phyloP scores from a whole-genome alignment of 202 grass and related monocot species.

The Schoenoplectus triqueter region DNA sequence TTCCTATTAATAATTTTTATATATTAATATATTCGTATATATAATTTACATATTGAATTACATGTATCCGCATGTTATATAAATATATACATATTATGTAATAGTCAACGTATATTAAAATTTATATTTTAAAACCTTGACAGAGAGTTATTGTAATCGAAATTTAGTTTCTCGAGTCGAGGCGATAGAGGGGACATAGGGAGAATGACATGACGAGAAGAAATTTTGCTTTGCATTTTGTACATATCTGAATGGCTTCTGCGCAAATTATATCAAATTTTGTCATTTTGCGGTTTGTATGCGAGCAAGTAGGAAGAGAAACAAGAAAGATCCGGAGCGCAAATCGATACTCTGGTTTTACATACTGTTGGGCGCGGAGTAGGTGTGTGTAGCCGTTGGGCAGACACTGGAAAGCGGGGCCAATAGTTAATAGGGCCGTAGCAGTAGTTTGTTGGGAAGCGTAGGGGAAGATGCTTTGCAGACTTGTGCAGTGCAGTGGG shows the following conservation, averaged over 20 bases:
- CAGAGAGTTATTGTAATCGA: not conserved
- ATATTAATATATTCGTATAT: too few species aligned
- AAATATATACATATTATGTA: too few species aligned
- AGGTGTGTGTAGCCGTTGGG: not conserved
- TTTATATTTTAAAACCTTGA: too few species aligned
- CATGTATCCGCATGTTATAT: too few species aligned
- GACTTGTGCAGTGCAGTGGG: not conserved
- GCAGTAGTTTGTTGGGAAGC: not conserved
- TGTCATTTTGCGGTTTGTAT: conserved; percentile 31
- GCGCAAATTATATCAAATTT: not conserved
- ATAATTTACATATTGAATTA: too few species aligned
- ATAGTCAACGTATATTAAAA: too few species aligned
- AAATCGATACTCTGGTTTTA: not conserved
- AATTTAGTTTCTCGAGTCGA: not conserved
- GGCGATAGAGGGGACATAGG: not conserved
- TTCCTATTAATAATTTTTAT: too few species aligned
- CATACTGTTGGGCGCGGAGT: not conserved
- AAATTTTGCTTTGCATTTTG: not conserved
- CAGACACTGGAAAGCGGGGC: not conserved
- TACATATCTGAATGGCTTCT: not conserved
- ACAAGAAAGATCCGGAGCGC: conserved; percentile 12
- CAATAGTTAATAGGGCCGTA: not conserved
- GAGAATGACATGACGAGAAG: not conserved
- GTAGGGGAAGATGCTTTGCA: not conserved
- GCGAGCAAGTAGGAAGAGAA: conserved; percentile 26